Evolutionary conservation across 169 alveolate genomes (phyloP), one percentile per base, ranked within the genome.

Genomic region (Eimeria sp.): DNA sequence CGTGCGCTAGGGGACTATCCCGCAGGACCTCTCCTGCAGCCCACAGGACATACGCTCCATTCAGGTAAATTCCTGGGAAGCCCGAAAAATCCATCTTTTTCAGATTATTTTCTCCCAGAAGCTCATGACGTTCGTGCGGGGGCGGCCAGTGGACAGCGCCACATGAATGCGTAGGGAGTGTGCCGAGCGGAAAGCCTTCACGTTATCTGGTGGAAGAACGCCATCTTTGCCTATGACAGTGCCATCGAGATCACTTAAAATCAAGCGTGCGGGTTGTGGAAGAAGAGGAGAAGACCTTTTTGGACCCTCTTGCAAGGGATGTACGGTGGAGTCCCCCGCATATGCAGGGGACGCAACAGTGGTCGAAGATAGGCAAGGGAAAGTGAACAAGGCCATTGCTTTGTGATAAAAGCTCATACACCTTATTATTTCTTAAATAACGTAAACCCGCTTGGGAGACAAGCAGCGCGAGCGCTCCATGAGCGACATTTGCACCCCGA

Each of bases 61-160:
- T 86, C 61, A 86, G 30, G 22, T 49, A 86, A 27, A 63, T 49
- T 6, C 93, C 80, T 18, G 82, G 93, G 65, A 16, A n/a, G 9
- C 73, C 73, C 30, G 91, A 14, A 40, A 49, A 83, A 40, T 43
- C 91, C 51, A 49, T 54, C 18, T 57, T 40, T 65, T 45, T 45
- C 82, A 63, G 16, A 27, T 9, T 73, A 3, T 43, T 22, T 43
- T 61, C 80, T 13, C 92, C 93, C 11, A 86, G 58, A 9, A 63
- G 58, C 40, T 34, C 43, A 34, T 22, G 20, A 61, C 80, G 16
- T 27, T 40, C 25, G 49, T 16, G 11, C 61, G 92, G 67, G 49
- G 82, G 30, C 93, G 76, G 22, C 93, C 93, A 27, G 93, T 86
- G 51, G 58, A 57, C 27, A 86, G 4, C 16, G 63, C 93, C 14